These are phyloP conservation scores for Phtheirospermum japonicum DNA, from an alignment of 257 asterid genomes.

Conservation along the genomic window DNA sequence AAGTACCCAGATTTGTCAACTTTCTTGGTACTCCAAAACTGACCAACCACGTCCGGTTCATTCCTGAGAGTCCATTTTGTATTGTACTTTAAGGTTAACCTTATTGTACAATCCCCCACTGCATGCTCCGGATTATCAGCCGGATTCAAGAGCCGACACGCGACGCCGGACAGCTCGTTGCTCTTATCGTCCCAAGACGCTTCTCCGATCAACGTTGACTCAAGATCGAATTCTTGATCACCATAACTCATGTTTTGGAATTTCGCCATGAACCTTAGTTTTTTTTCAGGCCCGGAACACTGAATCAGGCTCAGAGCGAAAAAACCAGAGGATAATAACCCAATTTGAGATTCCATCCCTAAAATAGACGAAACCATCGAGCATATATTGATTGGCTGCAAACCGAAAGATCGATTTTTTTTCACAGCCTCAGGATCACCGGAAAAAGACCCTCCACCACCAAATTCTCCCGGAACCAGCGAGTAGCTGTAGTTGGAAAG, in stretches of 20 bases:
- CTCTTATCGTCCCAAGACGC: constrained; percentile 53
- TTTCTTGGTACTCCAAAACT: constrained; percentile 51
- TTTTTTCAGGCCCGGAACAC: constrained; percentile 37
- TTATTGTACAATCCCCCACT: constrained; percentile 51
- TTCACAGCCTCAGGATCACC: too few relatives aligned
- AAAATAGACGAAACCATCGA: constrained; percentile 11
- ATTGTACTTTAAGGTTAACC: constrained; percentile 53
- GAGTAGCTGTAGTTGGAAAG: constrained; percentile 39
- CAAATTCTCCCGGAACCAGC: constrained; percentile 22
- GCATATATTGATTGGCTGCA: constrained; percentile 36
- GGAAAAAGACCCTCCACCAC: too few relatives aligned
- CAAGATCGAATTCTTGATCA: constrained; percentile 22
- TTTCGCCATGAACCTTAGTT: constrained; percentile 32
- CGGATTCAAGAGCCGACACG: constrained; percentile 45
- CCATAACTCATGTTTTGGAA: constrained; percentile 25
- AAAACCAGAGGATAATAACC: constrained; percentile 27
- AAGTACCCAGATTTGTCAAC: constrained; percentile 41
- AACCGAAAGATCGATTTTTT: constrained; percentile 25
- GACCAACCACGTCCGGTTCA: constrained; percentile 36
- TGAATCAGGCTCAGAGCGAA: constrained; percentile 41
- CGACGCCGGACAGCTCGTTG: constrained; percentile 44
- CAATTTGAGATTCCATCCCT: constrained; percentile 41
- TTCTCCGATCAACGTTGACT: constrained; percentile 45
- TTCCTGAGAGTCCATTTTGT: constrained; percentile 39
- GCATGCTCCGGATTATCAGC: constrained; percentile 16